Conservation (phyloP, 23 red algal genomes). For the Gracilaria gracilis region DNA sequence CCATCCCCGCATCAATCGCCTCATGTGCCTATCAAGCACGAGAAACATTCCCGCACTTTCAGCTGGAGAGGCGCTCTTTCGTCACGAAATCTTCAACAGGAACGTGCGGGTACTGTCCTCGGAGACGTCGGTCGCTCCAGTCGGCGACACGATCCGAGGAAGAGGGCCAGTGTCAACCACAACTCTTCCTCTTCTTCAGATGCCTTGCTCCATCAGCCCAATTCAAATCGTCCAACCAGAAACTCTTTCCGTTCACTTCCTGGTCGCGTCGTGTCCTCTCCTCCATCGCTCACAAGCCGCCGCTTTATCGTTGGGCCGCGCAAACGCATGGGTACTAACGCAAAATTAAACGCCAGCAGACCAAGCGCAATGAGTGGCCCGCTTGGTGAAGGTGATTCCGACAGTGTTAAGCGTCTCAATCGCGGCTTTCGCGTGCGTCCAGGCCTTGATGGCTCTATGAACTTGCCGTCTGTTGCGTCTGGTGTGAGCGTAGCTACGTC, state of each 20-base stretch:
- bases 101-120: constrained; percentile 31
- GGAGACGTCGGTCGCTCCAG: not conserved
- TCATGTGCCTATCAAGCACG: not conserved
- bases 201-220: constrained; percentile 1
- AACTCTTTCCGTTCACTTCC: constrained; percentile 54
- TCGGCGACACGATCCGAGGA: constrained; percentile 1
- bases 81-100: constrained; percentile 15
- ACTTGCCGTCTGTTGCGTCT: constrained; percentile 26
- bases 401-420: constrained; percentile 45
- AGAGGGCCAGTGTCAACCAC: constrained; percentile 3
- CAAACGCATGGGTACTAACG: not conserved
- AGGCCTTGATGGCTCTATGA: constrained; percentile 41
- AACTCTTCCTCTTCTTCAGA: constrained; percentile 22
- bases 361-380: constrained; percentile 9
- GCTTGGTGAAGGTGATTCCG: constrained; percentile 72
- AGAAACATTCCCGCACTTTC: constrained; percentile 16
- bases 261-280: constrained; percentile 57
- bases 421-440: constrained; percentile 35
- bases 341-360: not conserved
- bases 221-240: not conserved
- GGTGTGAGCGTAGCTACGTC: not conserved
- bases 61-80: not conserved
- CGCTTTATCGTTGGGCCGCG: constrained; percentile 6
- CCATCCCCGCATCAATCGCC: not conserved
- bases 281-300: constrained; percentile 42